These are phyloP conservation scores for Extremus antarcticus DNA, from an alignment of 495 filamentous ascomycete genomes.

Conservation along the genomic window DNA sequence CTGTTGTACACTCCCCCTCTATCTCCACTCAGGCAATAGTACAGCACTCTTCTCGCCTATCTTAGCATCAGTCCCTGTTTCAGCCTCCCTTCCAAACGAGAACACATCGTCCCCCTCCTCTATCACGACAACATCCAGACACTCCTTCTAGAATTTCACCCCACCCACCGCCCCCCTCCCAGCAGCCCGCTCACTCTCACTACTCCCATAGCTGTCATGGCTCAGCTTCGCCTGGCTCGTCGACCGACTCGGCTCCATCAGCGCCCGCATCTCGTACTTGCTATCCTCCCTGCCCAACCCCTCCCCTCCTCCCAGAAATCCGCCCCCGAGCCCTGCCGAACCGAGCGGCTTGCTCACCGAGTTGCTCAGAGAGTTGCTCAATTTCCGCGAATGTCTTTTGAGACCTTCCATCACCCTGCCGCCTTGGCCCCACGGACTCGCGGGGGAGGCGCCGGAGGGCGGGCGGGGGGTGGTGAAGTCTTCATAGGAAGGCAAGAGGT, in stretches of 20 bases:
- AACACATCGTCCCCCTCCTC: not conserved
- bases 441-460: not conserved
- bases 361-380: slow-evolving; percentile 13
- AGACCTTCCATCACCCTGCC: slow-evolving; percentile 2
- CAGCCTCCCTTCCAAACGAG: not conserved
- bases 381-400: slow-evolving; percentile 8
- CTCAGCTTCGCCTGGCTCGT: slow-evolving; percentile 9
- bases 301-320: not conserved
- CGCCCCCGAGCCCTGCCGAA: not conserved
- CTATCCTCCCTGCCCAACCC: not conserved
- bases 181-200: not conserved
- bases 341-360: too few relatives aligned
- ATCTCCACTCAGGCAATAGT: not conserved
- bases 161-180: not conserved
- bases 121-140: not conserved
- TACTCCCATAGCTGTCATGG: slow-evolving; percentile 1
- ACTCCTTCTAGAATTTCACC: not conserved
- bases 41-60: not conserved
- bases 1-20: not conserved
- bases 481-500: slow-evolving; percentile 7
- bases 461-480: slow-evolving; percentile 11
- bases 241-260: slow-evolving; percentile 15
- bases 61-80: not conserved
- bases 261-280: slow-evolving; percentile 16
- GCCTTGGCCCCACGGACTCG: not conserved